Percentiles rank a stretch among this genome's conserved stretches.
phyloP scores from a whole-genome alignment of 371 early-diverging fungal species.

The Zancudomyces culisetae region DNA sequence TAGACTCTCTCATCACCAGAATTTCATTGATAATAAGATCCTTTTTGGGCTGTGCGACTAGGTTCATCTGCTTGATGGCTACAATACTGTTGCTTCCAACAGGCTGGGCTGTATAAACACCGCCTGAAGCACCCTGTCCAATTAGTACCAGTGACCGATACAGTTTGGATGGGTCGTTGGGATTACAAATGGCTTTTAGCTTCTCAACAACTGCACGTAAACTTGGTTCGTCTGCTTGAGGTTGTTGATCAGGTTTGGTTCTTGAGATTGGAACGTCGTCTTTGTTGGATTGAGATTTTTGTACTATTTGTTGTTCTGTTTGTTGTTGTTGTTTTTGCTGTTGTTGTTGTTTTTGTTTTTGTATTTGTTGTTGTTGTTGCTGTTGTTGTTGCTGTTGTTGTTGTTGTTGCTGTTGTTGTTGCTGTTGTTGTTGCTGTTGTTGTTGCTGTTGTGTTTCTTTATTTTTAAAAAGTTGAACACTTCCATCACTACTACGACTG shows the following conservation, averaged over 20 bases:
- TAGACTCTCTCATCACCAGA: conserved; percentile 74
- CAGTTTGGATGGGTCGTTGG: conserved; percentile 61
- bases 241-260: conserved; percentile 6
- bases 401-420: conserved; percentile 11
- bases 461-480: too few relatives aligned
- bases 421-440: neutral
- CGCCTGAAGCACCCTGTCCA: conserved; percentile 93
- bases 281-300: neutral
- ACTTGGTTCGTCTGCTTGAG: conserved; percentile 17
- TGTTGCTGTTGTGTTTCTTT: too few relatives aligned
- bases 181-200: conserved; percentile 69
- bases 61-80: conserved; percentile 90
- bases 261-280: neutral
- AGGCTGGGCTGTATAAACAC: conserved; percentile 72
- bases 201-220: conserved; percentile 61
- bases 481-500: too few relatives aligned
- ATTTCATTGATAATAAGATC: conserved; percentile 94
- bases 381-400: conserved; percentile 9
- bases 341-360: conserved; percentile 7
- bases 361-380: conserved; percentile 9
- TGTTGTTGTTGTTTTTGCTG: conserved; percentile 5
- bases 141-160: conserved; percentile 73
- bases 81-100: conserved; percentile 44
- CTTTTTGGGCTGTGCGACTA: conserved; percentile 88
- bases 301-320: neutral